Conservation (phyloP, 73 alveolate species). For the Stentor coeruleus region DNA sequence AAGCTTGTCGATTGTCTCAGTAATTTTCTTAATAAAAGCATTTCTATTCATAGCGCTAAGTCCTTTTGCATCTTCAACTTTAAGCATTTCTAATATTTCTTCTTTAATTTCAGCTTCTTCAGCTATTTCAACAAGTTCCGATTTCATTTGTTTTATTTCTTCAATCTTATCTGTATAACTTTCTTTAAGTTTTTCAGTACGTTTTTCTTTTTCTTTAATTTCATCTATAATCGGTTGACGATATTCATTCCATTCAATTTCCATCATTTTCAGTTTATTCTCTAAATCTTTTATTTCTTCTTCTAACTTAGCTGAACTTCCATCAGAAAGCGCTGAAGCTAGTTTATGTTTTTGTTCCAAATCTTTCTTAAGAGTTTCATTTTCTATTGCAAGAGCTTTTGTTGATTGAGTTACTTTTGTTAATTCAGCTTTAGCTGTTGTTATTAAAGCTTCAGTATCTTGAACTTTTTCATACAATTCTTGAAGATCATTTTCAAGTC, state of each 20-base stretch:
- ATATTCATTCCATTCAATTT: slow-evolving; percentile 5
- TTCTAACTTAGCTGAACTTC: not conserved
- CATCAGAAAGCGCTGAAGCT: not conserved
- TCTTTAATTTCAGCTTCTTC: slow-evolving; percentile 24
- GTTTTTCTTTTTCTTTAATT: slow-evolving; percentile 13
- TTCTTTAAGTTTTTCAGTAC: slow-evolving; percentile 22
- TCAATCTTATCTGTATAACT: slow-evolving; percentile 16
- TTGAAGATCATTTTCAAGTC: slow-evolving; percentile 11
- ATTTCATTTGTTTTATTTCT: slow-evolving; percentile 22
- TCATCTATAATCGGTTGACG: slow-evolving; percentile 11
- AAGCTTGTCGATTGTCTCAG: slow-evolving; percentile 6
- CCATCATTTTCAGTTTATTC: not conserved
- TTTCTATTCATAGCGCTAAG: slow-evolving; percentile 1
- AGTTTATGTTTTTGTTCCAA: slow-evolving; percentile 16
- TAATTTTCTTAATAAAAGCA: not conserved
- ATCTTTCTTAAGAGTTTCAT: not conserved
- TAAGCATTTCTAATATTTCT: slow-evolving; percentile 15
- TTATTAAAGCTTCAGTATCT: not conserved
- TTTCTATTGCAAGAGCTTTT: not conserved
- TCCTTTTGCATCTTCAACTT: slow-evolving; percentile 16
- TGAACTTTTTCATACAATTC: not conserved
- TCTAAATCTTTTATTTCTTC: slow-evolving; percentile 14
- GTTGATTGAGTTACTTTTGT: not conserved
- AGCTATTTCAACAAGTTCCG: slow-evolving; percentile 15
- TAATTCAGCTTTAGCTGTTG: slow-evolving; percentile 8